Conservation (phyloP, 2,329 filamentous ascomycete species). For the Verruconis gallopava region DNA sequence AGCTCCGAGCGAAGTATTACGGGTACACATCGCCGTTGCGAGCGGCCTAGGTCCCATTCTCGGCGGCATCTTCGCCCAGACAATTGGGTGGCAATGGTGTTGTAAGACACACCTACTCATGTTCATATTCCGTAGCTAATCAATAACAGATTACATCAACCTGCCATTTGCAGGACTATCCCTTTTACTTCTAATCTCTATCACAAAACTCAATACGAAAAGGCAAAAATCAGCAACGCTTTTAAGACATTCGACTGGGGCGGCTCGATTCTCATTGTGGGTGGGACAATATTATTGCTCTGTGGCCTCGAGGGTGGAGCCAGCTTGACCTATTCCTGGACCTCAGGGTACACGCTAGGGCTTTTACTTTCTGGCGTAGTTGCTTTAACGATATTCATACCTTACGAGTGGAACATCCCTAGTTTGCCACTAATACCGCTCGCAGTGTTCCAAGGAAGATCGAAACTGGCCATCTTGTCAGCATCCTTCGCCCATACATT, state of each 20-base stretch:
- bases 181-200: no score
- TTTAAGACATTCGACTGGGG: constrained; percentile 54
- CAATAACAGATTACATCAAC: no score
- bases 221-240: no score
- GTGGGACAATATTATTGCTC: constrained; percentile 72
- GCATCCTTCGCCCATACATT: constrained; percentile 62
- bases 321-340: constrained; percentile 63
- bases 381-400: constrained; percentile 50
- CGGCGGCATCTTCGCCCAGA: constrained; percentile 53
- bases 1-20: constrained; percentile 37
- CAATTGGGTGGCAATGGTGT: constrained; percentile 53
- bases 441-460: constrained; percentile 51
- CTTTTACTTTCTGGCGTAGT: constrained; percentile 61
- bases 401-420: constrained; percentile 61
- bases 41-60: constrained; percentile 53
- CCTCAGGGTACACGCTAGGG: constrained; percentile 60
- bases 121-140: no score
- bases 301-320: constrained; percentile 77
- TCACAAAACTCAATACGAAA: no score
- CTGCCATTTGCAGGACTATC: no score
- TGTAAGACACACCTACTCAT: constrained; percentile 42
- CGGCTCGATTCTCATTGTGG: constrained; percentile 54
- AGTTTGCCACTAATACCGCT: constrained; percentile 68
- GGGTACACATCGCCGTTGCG: constrained; percentile 54
- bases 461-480: constrained; percentile 51